These are phyloP conservation scores for Cladosporium cucumerinum DNA, from an alignment of 2,329 filamentous ascomycete genomes.

Conservation along the genomic window DNA sequence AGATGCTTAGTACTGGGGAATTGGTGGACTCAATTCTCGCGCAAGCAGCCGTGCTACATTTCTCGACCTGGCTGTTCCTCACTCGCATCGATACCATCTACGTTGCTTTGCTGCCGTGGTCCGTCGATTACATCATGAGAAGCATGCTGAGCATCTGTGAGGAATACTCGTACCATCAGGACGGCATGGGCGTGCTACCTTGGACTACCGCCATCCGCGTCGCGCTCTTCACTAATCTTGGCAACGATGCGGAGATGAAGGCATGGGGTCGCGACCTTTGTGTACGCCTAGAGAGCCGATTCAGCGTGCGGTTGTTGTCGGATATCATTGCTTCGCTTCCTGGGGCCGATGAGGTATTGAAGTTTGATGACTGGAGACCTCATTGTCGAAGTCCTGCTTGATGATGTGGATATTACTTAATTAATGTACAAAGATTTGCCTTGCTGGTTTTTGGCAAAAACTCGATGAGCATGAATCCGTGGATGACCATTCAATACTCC, in stretches of 20 bases:
- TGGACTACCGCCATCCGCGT: conserved; percentile 1
- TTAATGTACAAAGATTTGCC: neutral
- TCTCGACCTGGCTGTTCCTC: conserved; percentile 4
- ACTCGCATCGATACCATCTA: neutral
- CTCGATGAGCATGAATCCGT: neutral
- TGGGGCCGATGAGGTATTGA: neutral
- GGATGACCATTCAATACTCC: neutral
- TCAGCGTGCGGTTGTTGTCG: neutral
- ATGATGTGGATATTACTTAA: neutral
- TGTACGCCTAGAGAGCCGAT: neutral
- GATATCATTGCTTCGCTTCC: conserved; percentile 1
- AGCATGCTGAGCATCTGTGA: neutral
- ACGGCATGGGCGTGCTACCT: neutral
- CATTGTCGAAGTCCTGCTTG: neutral
- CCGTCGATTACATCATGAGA: neutral
- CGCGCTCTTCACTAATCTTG: neutral
- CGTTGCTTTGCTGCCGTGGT: neutral
- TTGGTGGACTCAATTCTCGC: neutral
- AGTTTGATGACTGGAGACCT: neutral
- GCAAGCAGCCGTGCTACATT: neutral
- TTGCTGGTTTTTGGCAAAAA: neutral
- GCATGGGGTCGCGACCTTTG: neutral
- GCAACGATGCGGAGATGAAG: neutral
- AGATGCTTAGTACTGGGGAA: neutral
- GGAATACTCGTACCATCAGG: conserved; percentile 3